Base-by-base conservation (phyloP, 345 rosid genomes). In the Excoecaria cochinchinensis region DNA sequence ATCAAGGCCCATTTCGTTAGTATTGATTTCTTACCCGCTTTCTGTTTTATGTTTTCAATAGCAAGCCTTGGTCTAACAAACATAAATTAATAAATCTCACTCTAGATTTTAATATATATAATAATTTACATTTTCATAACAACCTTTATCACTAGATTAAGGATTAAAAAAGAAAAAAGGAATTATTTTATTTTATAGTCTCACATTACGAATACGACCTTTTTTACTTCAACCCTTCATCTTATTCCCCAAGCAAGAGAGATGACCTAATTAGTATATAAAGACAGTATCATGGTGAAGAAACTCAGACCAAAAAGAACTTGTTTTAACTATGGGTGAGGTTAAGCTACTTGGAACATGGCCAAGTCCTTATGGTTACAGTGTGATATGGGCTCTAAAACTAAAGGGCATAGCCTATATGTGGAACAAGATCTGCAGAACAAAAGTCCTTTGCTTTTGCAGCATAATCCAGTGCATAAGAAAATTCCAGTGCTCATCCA, bases 1-100 rank as follows among this genome's bases (percentile, higher is more conserved):
- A 89, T 95, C 82, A 91, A 85, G 76, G 90, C 70, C 51, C 95
- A 85, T 78, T 78, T 93, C 95, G 99, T 95, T 74, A 83, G 89
- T 81, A 68, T 62, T 72, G 67, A 36, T 70, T 67, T 25, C 69
- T 39, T 8, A 19, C 51, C 64, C 48, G 10, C 48, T 44, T 8
- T 44, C 48, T 44, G 48, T 44, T 44, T 47, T 40, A 40, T 24
- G 17, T 14, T 1, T 61, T 1, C 19, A 64, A n/a, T n/a, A n/a
- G n/a, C n/a, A n/a, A n/a, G n/a, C 61, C 51, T 51, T 17, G 69
- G 31, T 6, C n/a, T n/a, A 31, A 31, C 31, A 31, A 31, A 31
- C 31, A 31, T 31, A 31, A 31, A 31, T 31, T 31, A 31, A 31
- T 31, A 31, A 0, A 31, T 31, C 2, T 2, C 31, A 31, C 2